Conservation (phyloP, 805 yeast genomes). For the Saccharomycopsis fermentans region DNA sequence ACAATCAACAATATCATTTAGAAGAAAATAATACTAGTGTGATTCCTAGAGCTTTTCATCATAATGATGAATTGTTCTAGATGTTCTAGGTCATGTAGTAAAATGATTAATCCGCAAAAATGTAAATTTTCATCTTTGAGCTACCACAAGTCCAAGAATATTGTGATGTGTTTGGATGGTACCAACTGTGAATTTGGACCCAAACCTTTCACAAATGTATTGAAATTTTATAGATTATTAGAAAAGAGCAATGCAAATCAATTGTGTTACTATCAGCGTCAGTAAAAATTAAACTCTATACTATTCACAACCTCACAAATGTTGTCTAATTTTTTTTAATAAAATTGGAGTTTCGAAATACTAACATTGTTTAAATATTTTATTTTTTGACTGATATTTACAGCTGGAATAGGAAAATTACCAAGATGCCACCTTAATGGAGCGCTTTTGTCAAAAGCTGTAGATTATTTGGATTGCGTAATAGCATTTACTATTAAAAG, state of each 20-base stretch:
- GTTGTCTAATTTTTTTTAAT: too few relatives aligned
- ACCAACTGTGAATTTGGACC: conserved; percentile 51
- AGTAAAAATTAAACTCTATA: conserved; percentile 20
- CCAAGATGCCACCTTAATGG: conserved; percentile 31
- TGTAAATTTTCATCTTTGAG: neutral
- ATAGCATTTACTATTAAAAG: conserved; percentile 44
- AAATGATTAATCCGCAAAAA: neutral
- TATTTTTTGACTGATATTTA: neutral
- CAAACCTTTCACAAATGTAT: conserved; percentile 42
- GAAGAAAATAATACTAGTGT: too few relatives aligned
- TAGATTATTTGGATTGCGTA: conserved; percentile 31
- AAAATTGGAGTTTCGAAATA: too few relatives aligned
- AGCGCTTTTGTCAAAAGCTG: conserved; percentile 18
- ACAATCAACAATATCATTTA: too few relatives aligned
- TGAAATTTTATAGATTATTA: conserved; percentile 42
- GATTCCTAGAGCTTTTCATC: neutral
- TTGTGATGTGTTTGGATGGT: conserved; percentile 54
- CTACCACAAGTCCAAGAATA: conserved; percentile 26
- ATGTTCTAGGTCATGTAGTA: neutral
- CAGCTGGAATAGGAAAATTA: conserved; percentile 51
- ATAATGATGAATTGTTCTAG: neutral
- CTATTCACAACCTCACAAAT: neutral
- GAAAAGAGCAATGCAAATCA: conserved; percentile 37
- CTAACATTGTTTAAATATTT: neutral
- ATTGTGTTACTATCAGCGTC: conserved; percentile 49